Evolutionary conservation across 345 rosid genomes (phyloP).

Genomic region (Lepidium africanum): DNA sequence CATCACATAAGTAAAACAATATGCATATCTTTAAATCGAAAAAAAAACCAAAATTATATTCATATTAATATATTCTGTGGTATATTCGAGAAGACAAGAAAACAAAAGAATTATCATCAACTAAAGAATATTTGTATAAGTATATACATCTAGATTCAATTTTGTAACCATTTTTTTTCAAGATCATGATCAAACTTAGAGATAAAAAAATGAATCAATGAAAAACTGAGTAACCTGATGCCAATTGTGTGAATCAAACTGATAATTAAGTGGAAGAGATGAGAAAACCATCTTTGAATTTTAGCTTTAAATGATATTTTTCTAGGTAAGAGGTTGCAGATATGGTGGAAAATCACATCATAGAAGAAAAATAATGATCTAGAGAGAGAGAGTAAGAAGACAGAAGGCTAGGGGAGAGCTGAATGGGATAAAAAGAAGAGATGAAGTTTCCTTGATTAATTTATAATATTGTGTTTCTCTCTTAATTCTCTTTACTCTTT

Average conservation of each 20-base stretch:
- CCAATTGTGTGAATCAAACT: constrained; percentile 25
- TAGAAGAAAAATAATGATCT: constrained; percentile 4
- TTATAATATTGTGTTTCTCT: neutral
- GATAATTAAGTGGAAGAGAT: constrained; percentile 27
- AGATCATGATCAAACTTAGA: constrained; percentile 4
- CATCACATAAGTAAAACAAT: neutral
- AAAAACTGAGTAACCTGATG: constrained; percentile 25
- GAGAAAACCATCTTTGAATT: constrained; percentile 20
- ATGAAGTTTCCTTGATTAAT: constrained; percentile 19
- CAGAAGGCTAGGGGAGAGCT: neutral
- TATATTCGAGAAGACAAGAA: constrained; percentile 14
- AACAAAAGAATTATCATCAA: neutral
- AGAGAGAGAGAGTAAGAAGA: neutral
- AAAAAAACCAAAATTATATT: neutral
- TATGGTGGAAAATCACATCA: constrained; percentile 27
- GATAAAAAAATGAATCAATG: neutral
- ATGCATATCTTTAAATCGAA: neutral
- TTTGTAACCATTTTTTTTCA: no score
- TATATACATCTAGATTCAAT: neutral
- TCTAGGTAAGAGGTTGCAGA: constrained; percentile 3
- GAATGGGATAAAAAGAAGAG: constrained; percentile 26
- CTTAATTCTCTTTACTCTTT: neutral
- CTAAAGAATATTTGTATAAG: constrained; percentile 10
- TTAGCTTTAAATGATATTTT: neutral
- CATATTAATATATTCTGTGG: neutral